Percentiles rank a stretch among this genome's conserved stretches.
Evolutionary conservation across 139 green algal species (phyloP).

Genomic region (Picochlorum costavermella): DNA sequence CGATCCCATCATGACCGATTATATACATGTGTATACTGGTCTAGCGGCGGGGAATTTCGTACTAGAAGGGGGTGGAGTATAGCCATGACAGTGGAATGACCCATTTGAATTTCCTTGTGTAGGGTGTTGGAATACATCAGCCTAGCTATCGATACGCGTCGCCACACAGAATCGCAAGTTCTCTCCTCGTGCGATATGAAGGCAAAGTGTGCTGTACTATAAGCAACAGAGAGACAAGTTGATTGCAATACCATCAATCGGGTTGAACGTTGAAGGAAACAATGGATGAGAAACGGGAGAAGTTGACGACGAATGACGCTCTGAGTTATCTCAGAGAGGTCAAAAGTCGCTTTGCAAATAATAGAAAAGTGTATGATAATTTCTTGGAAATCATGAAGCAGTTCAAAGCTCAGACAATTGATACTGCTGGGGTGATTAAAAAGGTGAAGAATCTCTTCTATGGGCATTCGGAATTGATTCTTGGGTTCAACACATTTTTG

Average conservation of each 20-base stretch:
- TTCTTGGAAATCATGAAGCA: conserved; percentile 99
- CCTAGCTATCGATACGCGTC: no score
- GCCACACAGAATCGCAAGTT: no score
- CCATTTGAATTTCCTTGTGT: no score
- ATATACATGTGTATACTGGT: no score
- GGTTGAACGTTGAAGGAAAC: conserved; percentile 3
- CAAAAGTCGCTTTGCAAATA: conserved; percentile 53
- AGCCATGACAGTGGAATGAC: no score
- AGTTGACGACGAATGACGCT: conserved; percentile 67
- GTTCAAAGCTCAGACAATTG: conserved; percentile 93
- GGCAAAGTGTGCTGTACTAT: not conserved
- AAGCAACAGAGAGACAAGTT: conserved; percentile 5
- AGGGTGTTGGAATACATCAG: no score
- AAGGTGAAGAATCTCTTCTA: conserved; percentile 93
- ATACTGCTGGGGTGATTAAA: conserved; percentile 90
- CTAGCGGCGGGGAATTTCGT: no score
- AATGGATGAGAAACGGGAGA: conserved; percentile 19
- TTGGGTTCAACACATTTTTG: conserved; percentile 99
- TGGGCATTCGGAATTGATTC: conserved; percentile 89
- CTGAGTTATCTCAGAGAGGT: conserved; percentile 77
- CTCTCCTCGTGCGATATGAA: no score
- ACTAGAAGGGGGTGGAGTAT: no score
- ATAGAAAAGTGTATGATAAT: conserved; percentile 42
- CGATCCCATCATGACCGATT: no score
- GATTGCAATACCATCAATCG: not conserved